Base-by-base conservation (phyloP, 306 rosid species). In the Hippophae gyantsensis region DNA sequence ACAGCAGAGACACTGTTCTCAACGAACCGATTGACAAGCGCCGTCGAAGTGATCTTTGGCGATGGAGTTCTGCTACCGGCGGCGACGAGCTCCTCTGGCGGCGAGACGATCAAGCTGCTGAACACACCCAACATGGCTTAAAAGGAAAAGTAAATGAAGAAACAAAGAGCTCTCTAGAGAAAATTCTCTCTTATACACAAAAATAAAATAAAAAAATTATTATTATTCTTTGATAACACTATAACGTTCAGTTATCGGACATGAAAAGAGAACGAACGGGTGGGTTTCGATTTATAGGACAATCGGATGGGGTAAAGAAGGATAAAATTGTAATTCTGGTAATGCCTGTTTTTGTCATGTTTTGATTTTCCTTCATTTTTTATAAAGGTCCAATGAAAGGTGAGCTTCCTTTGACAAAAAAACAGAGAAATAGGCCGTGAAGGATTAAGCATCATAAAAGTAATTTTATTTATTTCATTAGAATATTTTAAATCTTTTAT, bases 1-100 rank as follows among this genome's bases (percentile, higher is more conserved):
- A 90, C 96, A 13, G 89, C 77, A 10, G 85, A 78, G 4, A 62
- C 58, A 60, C 81, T 81, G 55, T 42, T 69, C 61, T 78, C 63
- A 3, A 76, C 57, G 71, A 92, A 92, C 43, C 89, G 94, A 66
- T 80, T 78, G 50, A 80, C 9, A 57, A 92, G 83, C 23, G 84
- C 63, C 7, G 72, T 53, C 47, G 96, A 65, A 10, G 78, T 74
- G 47, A 32, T 79, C 76, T 92, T 92, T 1, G 98, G 95, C 0
- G 98, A 92, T 10, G 98, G 98, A 0, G 98, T 92, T 13, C 95
- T 71, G 82, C 95, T 66, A 12, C 96, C 96, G 64, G 96, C 98
- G 51, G 89, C 84, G 3, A 92, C 86, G 0, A 92, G 77, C 84
- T 92, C 96, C 8, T 87, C 98, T 27, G 96, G 96, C 43, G 96